phyloP scores from a whole-genome alignment of 768 basidiomycete species.

The Coprinellus micaceus region DNA sequence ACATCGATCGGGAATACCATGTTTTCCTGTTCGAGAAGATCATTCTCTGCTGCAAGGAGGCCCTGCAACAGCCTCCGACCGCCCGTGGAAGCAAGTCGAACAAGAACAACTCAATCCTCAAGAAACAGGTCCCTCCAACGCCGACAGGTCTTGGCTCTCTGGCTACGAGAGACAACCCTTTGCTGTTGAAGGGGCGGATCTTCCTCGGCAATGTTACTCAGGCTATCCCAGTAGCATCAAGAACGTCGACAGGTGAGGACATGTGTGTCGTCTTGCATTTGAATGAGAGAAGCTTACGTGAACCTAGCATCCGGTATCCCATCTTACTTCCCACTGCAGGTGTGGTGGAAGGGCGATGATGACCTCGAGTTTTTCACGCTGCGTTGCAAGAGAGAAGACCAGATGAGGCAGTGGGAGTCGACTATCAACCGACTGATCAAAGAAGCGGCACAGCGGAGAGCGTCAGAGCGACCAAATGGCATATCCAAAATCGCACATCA shows the following conservation, averaged over 20 bases:
- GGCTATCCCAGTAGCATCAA: slow-evolving; percentile 59
- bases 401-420: slow-evolving; percentile 88
- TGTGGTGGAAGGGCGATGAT: slow-evolving; percentile 94
- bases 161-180: slow-evolving; percentile 69
- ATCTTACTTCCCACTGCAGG: slow-evolving; percentile 75
- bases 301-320: slow-evolving; percentile 39
- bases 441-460: slow-evolving; percentile 66
- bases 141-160: slow-evolving; percentile 47
- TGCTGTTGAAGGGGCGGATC: slow-evolving; percentile 92
- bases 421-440: slow-evolving; percentile 86
- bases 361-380: slow-evolving; percentile 92
- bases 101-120: slow-evolving; percentile 87
- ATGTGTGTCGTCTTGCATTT: slow-evolving; percentile 6
- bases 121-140: slow-evolving; percentile 64
- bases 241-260: slow-evolving; percentile 56
- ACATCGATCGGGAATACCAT: slow-evolving; percentile 95
- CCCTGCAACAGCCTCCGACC: slow-evolving; percentile 51
- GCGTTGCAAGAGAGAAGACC: slow-evolving; percentile 89
- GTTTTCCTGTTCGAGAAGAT: slow-evolving; percentile 99
- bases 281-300: slow-evolving; percentile 2
- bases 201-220: slow-evolving; percentile 94
- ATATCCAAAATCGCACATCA: slow-evolving; percentile 44
- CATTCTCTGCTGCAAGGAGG: slow-evolving; percentile 97
- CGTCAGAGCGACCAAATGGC: slow-evolving; percentile 50
- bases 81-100: slow-evolving; percentile 48